Evolutionary conservation across 2,329 filamentous ascomycete species (phyloP).

Genomic region (Daldinia sp.): DNA sequence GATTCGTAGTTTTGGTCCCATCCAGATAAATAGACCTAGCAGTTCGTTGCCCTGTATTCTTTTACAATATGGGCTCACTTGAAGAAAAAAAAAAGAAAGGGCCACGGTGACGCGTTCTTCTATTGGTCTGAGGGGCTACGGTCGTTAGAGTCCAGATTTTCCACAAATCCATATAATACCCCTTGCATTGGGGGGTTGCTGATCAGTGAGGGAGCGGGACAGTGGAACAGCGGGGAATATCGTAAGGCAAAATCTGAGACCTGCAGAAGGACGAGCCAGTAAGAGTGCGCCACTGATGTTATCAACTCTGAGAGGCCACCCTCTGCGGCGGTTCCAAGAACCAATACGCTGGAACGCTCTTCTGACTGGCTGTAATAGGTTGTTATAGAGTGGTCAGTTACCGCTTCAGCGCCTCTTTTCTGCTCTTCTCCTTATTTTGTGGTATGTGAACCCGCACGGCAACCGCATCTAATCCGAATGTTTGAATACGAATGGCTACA

Average conservation of each 20-base stretch:
- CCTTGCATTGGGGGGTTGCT: conserved; percentile 37
- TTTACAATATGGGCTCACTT: background rate
- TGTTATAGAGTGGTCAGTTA: conserved; percentile 18
- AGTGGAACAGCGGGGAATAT: conserved; percentile 28
- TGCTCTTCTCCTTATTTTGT: conserved; percentile 4
- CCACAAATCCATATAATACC: conserved; percentile 4
- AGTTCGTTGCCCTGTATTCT: conserved; percentile 4
- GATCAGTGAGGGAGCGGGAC: conserved; percentile 28
- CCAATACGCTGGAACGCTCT: conserved; percentile 38
- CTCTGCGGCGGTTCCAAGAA: conserved; percentile 29
- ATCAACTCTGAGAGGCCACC: conserved; percentile 42
- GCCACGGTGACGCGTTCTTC: conserved; percentile 24
- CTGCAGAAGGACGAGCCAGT: conserved; percentile 42
- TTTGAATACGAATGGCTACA: conserved; percentile 32
- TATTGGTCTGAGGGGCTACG: conserved; percentile 14
- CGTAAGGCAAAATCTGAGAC: conserved; percentile 37
- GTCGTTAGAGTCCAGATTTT: conserved; percentile 9
- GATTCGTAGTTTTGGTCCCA: conserved; percentile 21
- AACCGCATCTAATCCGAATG: conserved; percentile 19
- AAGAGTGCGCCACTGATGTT: conserved; percentile 29
- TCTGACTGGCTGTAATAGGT: conserved; percentile 28
- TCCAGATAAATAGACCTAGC: background rate
- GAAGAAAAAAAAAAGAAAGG: background rate
- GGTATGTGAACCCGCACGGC: conserved; percentile 13
- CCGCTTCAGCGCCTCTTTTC: conserved; percentile 9